Base-by-base conservation (phyloP, 306 rosid genomes). In the Fragaria iinumae region DNA sequence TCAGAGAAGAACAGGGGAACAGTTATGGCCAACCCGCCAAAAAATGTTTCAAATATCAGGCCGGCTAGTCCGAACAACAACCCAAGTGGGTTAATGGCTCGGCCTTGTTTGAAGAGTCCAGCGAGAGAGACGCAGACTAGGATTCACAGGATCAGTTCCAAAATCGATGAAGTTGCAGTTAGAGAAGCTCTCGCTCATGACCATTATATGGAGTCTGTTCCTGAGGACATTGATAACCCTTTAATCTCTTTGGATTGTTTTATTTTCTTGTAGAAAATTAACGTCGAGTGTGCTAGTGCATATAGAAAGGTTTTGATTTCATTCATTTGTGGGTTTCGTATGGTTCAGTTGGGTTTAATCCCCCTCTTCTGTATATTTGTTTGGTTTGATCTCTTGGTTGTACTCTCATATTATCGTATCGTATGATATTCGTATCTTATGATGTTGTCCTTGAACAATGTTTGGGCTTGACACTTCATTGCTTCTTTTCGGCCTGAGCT, bases 181-280 rank as follows among this genome's bases (percentile, higher is more conserved):
- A 82, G 82, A 67, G 88, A 91, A 65, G 93, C 83, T 4, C 10
- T 86, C 49, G 74, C 82, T 50, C 64, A 64, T 29, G 71, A 72
- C 36, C 71, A 74, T 49, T 83, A 81, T 29, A 8, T 80, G 72
- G 91, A 90, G 48, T 52, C 76, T 6, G 60, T 76, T 68, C 72
- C 80, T 20, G 75, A 90, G 86, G 96, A 94, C 81, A 82, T 92
- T 76, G 81, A 89, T n/a, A 91, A 92, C 79, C 97, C 96, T 56
- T 87, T 90, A 69, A 90, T 94, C 72, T 83, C 95, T 75, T 84
- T 94, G 87, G 97, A 94, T 77, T 94, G 97, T 74, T 94, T 94
- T 79, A 94, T 94, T 80, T 91, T 94, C 83, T 64, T 91, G 69
- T 94, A 91, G 90, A 86, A 38, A 32, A 76, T 44, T 43, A 6